Evolutionary conservation across 2,329 filamentous ascomycete genomes (phyloP).

Genomic region (Aspergillus ustus): DNA sequence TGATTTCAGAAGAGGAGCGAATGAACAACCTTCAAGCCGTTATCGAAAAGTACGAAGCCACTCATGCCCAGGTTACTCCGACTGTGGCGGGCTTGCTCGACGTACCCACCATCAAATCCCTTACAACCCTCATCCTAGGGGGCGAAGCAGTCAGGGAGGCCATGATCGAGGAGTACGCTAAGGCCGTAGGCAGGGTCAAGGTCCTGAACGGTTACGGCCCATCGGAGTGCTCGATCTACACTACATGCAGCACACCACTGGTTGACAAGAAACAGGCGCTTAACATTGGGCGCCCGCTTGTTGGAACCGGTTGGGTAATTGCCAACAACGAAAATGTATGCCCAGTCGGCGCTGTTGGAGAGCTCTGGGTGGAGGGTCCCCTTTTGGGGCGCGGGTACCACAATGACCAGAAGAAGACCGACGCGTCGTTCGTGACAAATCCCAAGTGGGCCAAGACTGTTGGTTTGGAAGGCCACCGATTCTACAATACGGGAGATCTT

Average conservation of each 20-base stretch:
- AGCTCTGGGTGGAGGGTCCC: constrained; percentile 41
- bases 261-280: constrained; percentile 12
- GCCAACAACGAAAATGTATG: constrained; percentile 15
- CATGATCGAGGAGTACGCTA: constrained; percentile 8
- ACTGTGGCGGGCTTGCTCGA: constrained; percentile 3
- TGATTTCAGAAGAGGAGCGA: constrained; percentile 48
- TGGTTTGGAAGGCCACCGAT: constrained; percentile 48
- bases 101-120: background rate
- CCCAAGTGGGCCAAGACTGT: constrained; percentile 13
- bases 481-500: constrained; percentile 13
- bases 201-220: constrained; percentile 13
- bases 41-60: constrained; percentile 5
- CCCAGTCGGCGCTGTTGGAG: constrained; percentile 30
- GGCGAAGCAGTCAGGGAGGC: constrained; percentile 13
- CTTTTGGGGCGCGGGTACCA: constrained; percentile 34
- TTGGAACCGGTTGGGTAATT: constrained; percentile 12
- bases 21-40: constrained; percentile 43
- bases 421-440: constrained; percentile 26
- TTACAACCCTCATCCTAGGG: constrained; percentile 7
- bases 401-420: constrained; percentile 36
- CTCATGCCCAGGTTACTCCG: constrained; percentile 7
- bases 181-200: constrained; percentile 7
- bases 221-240: constrained; percentile 12
- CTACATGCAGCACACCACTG: constrained; percentile 8
- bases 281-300: constrained; percentile 15